Evolutionary conservation across 2,329 filamentous ascomycete genomes (phyloP).

Genomic region (Claviceps sp.): DNA sequence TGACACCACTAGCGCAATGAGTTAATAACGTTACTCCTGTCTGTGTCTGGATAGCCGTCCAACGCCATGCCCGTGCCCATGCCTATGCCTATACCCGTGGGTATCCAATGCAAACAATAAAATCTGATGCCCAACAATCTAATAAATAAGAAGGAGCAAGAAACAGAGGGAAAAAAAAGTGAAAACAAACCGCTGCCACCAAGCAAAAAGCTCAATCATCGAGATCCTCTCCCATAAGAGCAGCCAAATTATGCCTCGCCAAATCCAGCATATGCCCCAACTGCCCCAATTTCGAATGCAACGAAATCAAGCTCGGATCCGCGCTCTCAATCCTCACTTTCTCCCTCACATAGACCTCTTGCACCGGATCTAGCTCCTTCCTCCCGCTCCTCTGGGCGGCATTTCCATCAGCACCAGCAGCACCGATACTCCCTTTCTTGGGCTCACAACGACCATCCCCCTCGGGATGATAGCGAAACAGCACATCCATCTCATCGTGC

Average conservation of each 20-base stretch:
- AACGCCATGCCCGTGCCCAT: neutral
- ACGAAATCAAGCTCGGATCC: constrained; percentile 72
- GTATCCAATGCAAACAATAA: neutral
- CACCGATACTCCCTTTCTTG: constrained; percentile 6
- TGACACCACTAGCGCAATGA: too few relatives aligned
- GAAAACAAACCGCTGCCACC: neutral
- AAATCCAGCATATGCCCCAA: constrained; percentile 60
- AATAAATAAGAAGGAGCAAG: neutral
- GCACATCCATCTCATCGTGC: constrained; percentile 67
- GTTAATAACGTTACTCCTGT: neutral
- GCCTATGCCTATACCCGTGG: too few relatives aligned
- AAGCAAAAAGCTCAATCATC: neutral
- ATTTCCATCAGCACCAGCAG: neutral
- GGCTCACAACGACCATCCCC: constrained; percentile 17
- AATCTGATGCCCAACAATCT: neutral
- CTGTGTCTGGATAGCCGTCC: neutral
- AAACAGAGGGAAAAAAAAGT: neutral
- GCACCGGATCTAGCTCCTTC: constrained; percentile 13
- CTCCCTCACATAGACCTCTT: constrained; percentile 72
- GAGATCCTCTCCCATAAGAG: constrained; percentile 56
- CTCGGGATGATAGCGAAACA: constrained; percentile 49
- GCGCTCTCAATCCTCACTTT: constrained; percentile 82
- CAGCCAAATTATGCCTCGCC: constrained; percentile 56
- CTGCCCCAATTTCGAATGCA: constrained; percentile 71
- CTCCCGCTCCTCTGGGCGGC: constrained; percentile 12